These are phyloP conservation scores for Nicotiana rustica DNA, from an alignment of 305 asterid species.

Conservation along the genomic window DNA sequence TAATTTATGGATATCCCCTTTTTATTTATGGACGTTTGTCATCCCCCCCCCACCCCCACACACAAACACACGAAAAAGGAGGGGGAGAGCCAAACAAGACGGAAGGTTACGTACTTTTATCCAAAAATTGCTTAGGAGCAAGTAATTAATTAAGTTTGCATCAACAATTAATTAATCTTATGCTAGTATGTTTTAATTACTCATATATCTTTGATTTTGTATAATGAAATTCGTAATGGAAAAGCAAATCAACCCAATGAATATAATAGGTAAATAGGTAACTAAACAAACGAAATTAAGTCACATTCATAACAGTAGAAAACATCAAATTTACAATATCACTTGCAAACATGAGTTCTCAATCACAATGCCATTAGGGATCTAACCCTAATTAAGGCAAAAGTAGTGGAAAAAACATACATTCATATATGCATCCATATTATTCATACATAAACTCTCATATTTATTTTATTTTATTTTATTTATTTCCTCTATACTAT, in stretches of 20 bases:
- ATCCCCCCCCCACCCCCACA: too few species aligned
- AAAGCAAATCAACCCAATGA: neutral
- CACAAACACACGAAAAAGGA: too few species aligned
- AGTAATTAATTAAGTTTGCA: too few species aligned
- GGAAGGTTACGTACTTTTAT: too few species aligned
- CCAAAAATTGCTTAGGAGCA: too few species aligned
- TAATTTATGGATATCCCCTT: too few species aligned
- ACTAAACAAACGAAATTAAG: neutral
- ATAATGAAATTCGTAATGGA: neutral
- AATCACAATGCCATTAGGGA: slow-evolving; percentile 23
- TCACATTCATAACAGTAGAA: neutral
- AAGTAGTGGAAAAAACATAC: neutral
- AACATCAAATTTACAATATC: neutral
- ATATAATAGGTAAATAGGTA: neutral
- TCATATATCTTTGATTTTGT: neutral
- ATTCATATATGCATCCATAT: neutral
- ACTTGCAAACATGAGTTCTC: slow-evolving; percentile 20
- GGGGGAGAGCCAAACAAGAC: too few species aligned
- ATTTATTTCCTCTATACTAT: neutral
- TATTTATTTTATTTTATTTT: neutral
- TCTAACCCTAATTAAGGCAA: slow-evolving; percentile 23
- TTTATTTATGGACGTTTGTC: too few species aligned
- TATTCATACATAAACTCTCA: slow-evolving; percentile 12
- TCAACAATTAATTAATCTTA: too few species aligned
- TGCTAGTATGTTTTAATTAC: neutral